A percentile compares a stretch with the other conserved stretches of the same genome.
Conservation (phyloP, 2,329 filamentous ascomycete genomes). For the Aspergillus brunneoviolaceus region DNA sequence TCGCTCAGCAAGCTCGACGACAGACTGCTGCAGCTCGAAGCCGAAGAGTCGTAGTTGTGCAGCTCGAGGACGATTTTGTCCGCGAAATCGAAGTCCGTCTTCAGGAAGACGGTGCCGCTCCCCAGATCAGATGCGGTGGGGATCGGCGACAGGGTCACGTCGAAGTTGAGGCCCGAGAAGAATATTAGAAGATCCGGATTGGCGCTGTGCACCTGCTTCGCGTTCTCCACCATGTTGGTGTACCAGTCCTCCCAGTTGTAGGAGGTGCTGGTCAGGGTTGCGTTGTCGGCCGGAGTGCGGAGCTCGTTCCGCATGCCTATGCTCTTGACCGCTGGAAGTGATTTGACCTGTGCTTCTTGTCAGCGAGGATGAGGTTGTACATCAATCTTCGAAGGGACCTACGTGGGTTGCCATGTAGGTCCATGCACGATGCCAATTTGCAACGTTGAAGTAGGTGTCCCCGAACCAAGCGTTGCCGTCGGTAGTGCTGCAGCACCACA, state of each 20-base stretch:
- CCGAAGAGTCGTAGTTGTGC: constrained; percentile 48
- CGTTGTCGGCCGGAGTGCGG: constrained; percentile 24
- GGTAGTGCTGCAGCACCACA: constrained; percentile 57
- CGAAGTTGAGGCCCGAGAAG: constrained; percentile 50
- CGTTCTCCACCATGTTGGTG: constrained; percentile 43
- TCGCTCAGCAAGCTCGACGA: constrained; percentile 36
- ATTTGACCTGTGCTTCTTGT: constrained; percentile 11
- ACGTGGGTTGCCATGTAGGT: constrained; percentile 61
- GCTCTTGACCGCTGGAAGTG: constrained; percentile 28
- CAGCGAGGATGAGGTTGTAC: neutral
- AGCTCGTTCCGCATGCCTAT: constrained; percentile 45
- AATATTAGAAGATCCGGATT: constrained; percentile 49
- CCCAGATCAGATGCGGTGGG: constrained; percentile 35
- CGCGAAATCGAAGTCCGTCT: constrained; percentile 39
- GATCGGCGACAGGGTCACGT: constrained; percentile 42
- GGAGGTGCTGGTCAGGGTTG: constrained; percentile 17
- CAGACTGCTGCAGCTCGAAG: constrained; percentile 39
- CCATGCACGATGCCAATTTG: constrained; percentile 62
- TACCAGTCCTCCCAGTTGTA: constrained; percentile 52
- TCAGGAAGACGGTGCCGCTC: constrained; percentile 38
- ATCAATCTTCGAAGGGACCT: constrained; percentile 21
- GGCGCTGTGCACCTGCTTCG: constrained; percentile 42
- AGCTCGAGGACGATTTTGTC: constrained; percentile 51
- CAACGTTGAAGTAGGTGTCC: constrained; percentile 57
- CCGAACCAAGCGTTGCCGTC: constrained; percentile 64